Evolutionary conservation across 257 asterid species (phyloP), one percentile per base, ranked within the genome.

Genomic region (Nicotiana noctiflora): DNA sequence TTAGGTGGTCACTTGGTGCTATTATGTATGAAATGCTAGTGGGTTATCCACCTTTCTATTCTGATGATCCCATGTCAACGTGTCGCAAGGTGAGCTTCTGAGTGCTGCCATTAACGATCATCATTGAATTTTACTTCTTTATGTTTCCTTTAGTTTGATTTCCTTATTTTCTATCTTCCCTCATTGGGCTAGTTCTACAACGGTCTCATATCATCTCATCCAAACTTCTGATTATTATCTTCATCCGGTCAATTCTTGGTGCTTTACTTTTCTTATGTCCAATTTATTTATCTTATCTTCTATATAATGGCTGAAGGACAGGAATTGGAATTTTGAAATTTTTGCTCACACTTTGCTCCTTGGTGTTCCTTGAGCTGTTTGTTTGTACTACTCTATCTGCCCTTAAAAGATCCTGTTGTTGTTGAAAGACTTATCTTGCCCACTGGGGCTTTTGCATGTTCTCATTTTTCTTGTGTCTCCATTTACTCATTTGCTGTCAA

Each of bases 1-100:
- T 86, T 84, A 93, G 99, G 99, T 95, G 99, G 99, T 95, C 99
- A 53, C 98, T 95, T 83, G 99, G 99, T 72, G 98, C 99, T 82
- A 95, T 95, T 86, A 95, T 93, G 99, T 95, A 85, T 81, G 99
- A 95, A 90, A 95, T 93, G 99, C 96, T 95, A 75, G 97, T 95
- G 49, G 99, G 99, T 53, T 95, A 95, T 83, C 99, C 99, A 46
- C 99, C 99, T 82, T 95, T 95, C 88, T 95, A 95, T 83, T 92
- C 99, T 53, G 99, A 95, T 83, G 99, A 95, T 81, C 99, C 98
- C 72, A 95, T 95, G 99, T 89, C 99, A 34, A 95, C 99, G 49
- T 95, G 99, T 88, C 86, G 99, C 86, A 95, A 95, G 99, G 99
- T 95, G 89, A 83, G 84, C 77, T 65, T 65, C 44, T 32, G 76